Percentiles rank a stretch among this genome's conserved stretches.
Conservation (phyloP, 2,329 filamentous ascomycete species). For the Colletotrichum falcatum region DNA sequence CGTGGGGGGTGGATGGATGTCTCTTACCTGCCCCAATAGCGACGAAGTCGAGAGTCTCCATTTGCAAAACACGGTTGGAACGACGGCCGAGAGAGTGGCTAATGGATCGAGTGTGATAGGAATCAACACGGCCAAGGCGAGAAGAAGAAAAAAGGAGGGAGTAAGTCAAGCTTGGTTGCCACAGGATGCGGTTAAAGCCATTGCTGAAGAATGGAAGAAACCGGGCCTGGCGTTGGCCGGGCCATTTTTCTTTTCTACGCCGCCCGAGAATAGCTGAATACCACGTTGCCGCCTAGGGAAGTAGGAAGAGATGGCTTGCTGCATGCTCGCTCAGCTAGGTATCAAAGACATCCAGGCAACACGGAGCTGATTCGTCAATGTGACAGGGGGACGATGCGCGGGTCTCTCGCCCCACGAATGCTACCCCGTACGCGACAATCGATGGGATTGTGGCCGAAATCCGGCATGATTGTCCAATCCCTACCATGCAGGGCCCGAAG, state of each 20-base stretch:
- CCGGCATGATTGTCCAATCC: slow-evolving; percentile 25
- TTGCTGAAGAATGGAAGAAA: background rate
- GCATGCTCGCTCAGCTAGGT: no score
- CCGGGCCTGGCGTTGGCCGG: background rate
- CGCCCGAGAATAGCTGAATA: background rate
- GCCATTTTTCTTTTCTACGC: background rate
- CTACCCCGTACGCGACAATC: background rate
- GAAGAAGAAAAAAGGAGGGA: background rate
- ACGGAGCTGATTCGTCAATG: slow-evolving; percentile 25
- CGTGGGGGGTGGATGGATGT: no score
- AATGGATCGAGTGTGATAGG: no score
- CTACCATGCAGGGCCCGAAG: background rate
- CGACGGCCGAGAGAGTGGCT: no score
- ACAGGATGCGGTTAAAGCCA: background rate
- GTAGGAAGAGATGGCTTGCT: no score
- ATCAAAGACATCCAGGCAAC: background rate
- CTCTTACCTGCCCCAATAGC: slow-evolving; percentile 65
- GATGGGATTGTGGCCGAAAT: background rate
- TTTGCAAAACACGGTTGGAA: slow-evolving; percentile 43
- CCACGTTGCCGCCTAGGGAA: no score
- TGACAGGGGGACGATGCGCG: slow-evolving; percentile 3
- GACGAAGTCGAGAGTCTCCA: slow-evolving; percentile 61
- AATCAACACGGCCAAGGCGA: background rate
- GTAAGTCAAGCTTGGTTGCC: background rate
- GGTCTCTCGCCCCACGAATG: slow-evolving; percentile 8